Conservation (phyloP, 345 rosid genomes). For the Lepidium didymum region DNA sequence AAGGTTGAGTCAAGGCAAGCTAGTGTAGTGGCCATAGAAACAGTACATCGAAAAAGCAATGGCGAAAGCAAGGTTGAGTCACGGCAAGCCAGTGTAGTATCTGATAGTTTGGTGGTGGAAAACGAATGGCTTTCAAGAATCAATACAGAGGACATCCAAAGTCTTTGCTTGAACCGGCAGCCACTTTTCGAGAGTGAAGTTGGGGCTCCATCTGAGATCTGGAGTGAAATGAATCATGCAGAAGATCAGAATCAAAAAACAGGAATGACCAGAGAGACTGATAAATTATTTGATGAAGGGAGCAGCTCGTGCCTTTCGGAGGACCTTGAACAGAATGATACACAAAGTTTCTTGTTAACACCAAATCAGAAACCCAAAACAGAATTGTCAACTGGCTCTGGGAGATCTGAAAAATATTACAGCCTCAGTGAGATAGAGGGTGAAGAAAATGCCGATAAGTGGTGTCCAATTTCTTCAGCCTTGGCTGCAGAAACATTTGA, state of each 20-base stretch:
- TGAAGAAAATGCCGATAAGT: conserved; percentile 5
- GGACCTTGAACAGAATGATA: conserved; percentile 10
- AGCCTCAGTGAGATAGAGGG: conserved; percentile 10
- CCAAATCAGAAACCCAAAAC: background rate
- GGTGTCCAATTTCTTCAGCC: conserved; percentile 1
- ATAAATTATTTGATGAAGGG: background rate
- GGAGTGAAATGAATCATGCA: background rate
- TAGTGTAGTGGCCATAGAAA: background rate
- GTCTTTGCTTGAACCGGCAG: conserved; percentile 5
- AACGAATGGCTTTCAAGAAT: background rate
- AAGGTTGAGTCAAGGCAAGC: conserved; percentile 3
- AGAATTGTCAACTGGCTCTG: conserved; percentile 3
- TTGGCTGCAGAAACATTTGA: conserved; percentile 35
- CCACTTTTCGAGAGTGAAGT: background rate
- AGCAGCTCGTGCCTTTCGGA: conserved; percentile 11
- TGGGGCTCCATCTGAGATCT: background rate
- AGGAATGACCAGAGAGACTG: background rate
- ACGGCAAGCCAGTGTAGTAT: background rate
- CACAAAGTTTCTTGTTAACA: conserved; percentile 3
- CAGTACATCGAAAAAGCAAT: too few relatives aligned
- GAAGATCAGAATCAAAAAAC: background rate
- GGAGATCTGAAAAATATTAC: conserved; percentile 5
- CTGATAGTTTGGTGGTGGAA: background rate
- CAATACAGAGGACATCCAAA: conserved; percentile 8
- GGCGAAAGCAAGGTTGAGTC: background rate